phyloP scores from a whole-genome alignment of 2,329 filamentous ascomycete species.

The Onygenales sp. region DNA sequence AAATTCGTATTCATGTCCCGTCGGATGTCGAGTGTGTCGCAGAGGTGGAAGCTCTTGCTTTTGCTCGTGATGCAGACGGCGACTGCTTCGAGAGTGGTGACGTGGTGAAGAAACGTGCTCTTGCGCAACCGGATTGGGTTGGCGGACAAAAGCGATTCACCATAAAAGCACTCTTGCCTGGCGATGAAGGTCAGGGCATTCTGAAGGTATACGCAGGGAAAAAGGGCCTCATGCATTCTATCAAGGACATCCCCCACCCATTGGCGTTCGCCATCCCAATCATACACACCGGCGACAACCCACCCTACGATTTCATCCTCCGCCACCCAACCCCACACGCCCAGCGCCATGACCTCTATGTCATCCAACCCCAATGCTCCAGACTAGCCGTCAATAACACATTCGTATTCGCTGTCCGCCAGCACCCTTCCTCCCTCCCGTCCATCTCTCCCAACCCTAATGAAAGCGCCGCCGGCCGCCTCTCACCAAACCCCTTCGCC shows the following conservation, averaged over 20 bases:
- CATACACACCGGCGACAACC: conserved; percentile 83
- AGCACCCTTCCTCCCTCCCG: conserved; percentile 64
- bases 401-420: conserved; percentile 91
- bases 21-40: conserved; percentile 84
- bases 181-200: conserved; percentile 79
- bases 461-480: conserved; percentile 31
- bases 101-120: conserved; percentile 69
- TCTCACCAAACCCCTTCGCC: conserved; percentile 42
- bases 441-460: conserved; percentile 28
- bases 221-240: conserved; percentile 91
- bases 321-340: conserved; percentile 94
- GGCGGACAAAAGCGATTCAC: conserved; percentile 82
- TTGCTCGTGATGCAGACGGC: conserved; percentile 73
- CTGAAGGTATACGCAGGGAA: conserved; percentile 91
- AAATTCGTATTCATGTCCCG: conserved; percentile 79
- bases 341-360: conserved; percentile 93
- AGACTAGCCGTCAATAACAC: conserved; percentile 89
- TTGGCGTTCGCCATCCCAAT: conserved; percentile 85
- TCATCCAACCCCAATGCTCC: conserved; percentile 89
- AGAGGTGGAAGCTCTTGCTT: conserved; percentile 78
- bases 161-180: conserved; percentile 81
- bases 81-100: conserved; percentile 92
- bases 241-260: conserved; percentile 90
- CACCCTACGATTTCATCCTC: conserved; percentile 83
- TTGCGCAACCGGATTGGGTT: conserved; percentile 89